phyloP scores from a whole-genome alignment of 1,284 basidiomycete species.

The Sanguinoderma infundibulare region DNA sequence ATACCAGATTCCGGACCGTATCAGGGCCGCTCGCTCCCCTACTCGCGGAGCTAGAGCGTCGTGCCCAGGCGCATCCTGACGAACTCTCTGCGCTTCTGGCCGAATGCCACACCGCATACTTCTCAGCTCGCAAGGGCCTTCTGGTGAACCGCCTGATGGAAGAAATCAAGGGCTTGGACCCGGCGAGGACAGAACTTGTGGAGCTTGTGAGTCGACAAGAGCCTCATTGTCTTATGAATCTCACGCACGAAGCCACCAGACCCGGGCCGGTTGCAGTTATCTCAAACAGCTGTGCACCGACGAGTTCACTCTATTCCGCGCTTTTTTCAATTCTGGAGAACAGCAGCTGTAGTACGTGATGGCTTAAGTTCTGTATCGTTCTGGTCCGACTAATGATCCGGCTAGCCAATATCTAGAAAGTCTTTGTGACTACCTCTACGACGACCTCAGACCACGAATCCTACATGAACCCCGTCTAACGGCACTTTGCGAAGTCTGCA shows the following conservation, averaged over 20 bases:
- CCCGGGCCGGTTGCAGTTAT: slow-evolving; percentile 87
- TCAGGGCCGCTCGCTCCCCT: slow-evolving; percentile 76
- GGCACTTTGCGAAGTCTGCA: slow-evolving; percentile 91
- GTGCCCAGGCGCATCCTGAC: slow-evolving; percentile 72
- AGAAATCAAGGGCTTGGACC: slow-evolving; percentile 85
- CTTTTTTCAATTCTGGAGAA: slow-evolving; percentile 88
- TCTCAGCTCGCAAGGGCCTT: slow-evolving; percentile 71
- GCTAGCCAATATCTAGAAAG: slow-evolving; percentile 84
- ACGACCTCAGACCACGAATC: slow-evolving; percentile 91
- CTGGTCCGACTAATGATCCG: slow-evolving; percentile 3
- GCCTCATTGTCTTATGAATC: neutral
- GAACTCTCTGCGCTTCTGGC: slow-evolving; percentile 78
- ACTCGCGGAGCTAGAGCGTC: slow-evolving; percentile 82
- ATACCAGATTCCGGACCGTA: slow-evolving; percentile 83
- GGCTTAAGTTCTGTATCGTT: slow-evolving; percentile 2
- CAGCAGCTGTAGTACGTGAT: slow-evolving; percentile 79
- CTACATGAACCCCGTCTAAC: slow-evolving; percentile 88
- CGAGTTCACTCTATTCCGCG: slow-evolving; percentile 84
- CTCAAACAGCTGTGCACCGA: slow-evolving; percentile 88
- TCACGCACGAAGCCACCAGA: slow-evolving; percentile 51
- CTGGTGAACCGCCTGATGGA: slow-evolving; percentile 73
- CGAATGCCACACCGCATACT: slow-evolving; percentile 88
- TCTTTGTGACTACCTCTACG: slow-evolving; percentile 91
- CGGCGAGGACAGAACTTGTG: slow-evolving; percentile 78
- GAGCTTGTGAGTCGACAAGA: slow-evolving; percentile 66